Percentiles rank a stretch among this genome's conserved stretches.
Conservation (phyloP, 352 stramenopile genomes). For the Pythium chondricola region DNA sequence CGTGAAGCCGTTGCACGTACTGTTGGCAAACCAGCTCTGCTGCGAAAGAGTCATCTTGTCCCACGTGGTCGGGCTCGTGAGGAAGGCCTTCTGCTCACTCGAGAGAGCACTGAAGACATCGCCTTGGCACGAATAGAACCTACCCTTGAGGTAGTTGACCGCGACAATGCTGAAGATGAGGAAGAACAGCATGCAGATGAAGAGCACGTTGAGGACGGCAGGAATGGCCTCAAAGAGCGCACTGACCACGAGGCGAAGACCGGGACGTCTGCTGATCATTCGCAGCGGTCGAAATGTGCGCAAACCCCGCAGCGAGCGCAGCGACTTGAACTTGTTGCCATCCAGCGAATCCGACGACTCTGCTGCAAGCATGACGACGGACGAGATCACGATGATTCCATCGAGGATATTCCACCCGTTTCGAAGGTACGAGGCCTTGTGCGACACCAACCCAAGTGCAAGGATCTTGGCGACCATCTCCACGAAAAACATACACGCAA, state of each 20-base stretch:
- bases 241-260: conserved; percentile 89
- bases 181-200: conserved; percentile 91
- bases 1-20: conserved; percentile 31
- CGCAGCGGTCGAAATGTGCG: conserved; percentile 87
- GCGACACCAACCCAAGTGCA: conserved; percentile 62
- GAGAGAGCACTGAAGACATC: conserved; percentile 41
- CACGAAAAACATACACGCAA: conserved; percentile 76
- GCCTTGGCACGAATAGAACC: conserved; percentile 79
- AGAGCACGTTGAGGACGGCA: conserved; percentile 82
- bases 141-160: conserved; percentile 92
- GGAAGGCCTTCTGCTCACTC: conserved; percentile 31
- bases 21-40: conserved; percentile 46
- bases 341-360: conserved; percentile 30
- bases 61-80: conserved; percentile 40
- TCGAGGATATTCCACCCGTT: conserved; percentile 90
- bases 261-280: conserved; percentile 84
- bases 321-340: conserved; percentile 52
- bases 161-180: conserved; percentile 95
- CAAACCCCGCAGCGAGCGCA: conserved; percentile 79
- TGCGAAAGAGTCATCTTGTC: conserved; percentile 22
- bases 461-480: conserved; percentile 91
- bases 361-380: conserved; percentile 55
- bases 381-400: conserved; percentile 82
- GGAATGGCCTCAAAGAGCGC: conserved; percentile 87
- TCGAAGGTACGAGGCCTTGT: conserved; percentile 73